Percentiles rank a stretch among this genome's conserved stretches.
These are phyloP conservation scores for Rhodofomes roseus DNA, from an alignment of 1,284 basidiomycete species.

Conservation along the genomic window DNA sequence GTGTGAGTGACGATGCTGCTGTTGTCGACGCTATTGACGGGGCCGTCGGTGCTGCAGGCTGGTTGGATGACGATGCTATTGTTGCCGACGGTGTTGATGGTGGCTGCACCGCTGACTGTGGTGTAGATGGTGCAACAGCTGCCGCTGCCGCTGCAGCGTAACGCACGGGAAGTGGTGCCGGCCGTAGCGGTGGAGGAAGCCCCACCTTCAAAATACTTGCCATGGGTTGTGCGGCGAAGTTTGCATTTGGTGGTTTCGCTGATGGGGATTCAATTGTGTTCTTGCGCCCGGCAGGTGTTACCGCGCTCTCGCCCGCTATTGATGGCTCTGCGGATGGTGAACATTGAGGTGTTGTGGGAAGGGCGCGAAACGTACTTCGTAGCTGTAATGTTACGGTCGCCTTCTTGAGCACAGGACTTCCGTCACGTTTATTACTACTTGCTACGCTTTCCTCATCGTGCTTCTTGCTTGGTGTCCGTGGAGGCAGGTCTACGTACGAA, in stretches of 20 bases:
- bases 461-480: conserved; percentile 65
- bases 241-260: conserved; percentile 77
- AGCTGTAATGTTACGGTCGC: conserved; percentile 54
- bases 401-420: conserved; percentile 79
- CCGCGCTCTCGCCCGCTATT: conserved; percentile 43
- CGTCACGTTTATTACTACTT: conserved; percentile 69
- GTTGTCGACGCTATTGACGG: conserved; percentile 34
- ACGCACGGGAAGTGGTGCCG: conserved; percentile 76
- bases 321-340: conserved; percentile 38
- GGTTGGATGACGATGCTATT: conserved; percentile 30
- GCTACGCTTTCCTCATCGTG: conserved; percentile 72
- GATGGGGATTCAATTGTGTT: conserved; percentile 18
- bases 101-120: conserved; percentile 17
- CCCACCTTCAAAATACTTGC: conserved; percentile 74
- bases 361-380: conserved; percentile 49
- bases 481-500: conserved; percentile 41
- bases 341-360: not conserved
- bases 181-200: conserved; percentile 48
- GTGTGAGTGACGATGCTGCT: conserved; percentile 35
- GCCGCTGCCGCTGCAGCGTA: conserved; percentile 93
- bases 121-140: conserved; percentile 52
- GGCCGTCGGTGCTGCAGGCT: conserved; percentile 31
- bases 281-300: conserved; percentile 9
- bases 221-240: conserved; percentile 80
- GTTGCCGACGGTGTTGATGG: conserved; percentile 19